A percentile compares a stretch with the other conserved stretches of the same genome.
Evolutionary conservation across 116 monocot genomes (phyloP).

Genomic region (Phalaenopsis hybrid): DNA sequence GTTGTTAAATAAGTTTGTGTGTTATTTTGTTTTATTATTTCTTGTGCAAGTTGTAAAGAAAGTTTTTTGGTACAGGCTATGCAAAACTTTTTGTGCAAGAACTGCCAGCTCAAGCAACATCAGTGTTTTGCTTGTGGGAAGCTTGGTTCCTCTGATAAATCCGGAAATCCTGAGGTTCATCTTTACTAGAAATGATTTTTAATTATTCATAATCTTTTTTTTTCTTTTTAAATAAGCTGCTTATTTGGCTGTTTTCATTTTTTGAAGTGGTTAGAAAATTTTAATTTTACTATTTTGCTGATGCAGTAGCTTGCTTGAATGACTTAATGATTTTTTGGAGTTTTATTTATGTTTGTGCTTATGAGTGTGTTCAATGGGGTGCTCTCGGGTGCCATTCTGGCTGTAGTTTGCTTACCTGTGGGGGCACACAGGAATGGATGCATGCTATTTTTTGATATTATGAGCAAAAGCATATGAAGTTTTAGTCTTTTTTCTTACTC

Average conservation of each 20-base stretch:
- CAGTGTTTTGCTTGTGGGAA: slow-evolving; percentile 94
- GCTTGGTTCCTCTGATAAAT: slow-evolving; percentile 74
- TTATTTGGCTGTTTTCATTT: neutral
- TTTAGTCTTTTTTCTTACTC: too few relatives aligned
- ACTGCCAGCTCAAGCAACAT: slow-evolving; percentile 61
- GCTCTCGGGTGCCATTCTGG: too few relatives aligned
- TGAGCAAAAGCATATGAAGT: neutral
- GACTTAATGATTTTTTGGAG: neutral
- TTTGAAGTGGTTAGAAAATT: neutral
- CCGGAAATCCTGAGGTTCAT: slow-evolving; percentile 50
- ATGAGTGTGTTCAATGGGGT: neutral
- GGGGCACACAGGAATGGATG: neutral
- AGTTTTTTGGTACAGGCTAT: slow-evolving; percentile 32
- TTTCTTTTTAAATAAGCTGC: neutral
- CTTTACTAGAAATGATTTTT: neutral
- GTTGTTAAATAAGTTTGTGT: neutral
- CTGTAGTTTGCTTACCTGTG: too few relatives aligned
- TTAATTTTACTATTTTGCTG: neutral
- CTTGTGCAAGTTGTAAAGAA: neutral
- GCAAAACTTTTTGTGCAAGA: slow-evolving; percentile 67
- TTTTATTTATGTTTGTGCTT: neutral
- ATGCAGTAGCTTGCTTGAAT: neutral
- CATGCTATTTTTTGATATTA: neutral
- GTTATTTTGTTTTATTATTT: neutral
- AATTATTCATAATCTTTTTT: neutral